Evolutionary conservation across 225 moss, liverwort and hornwort genomes (phyloP), one percentile per base, ranked within the genome.

Genomic region (Bryum argenteum): DNA sequence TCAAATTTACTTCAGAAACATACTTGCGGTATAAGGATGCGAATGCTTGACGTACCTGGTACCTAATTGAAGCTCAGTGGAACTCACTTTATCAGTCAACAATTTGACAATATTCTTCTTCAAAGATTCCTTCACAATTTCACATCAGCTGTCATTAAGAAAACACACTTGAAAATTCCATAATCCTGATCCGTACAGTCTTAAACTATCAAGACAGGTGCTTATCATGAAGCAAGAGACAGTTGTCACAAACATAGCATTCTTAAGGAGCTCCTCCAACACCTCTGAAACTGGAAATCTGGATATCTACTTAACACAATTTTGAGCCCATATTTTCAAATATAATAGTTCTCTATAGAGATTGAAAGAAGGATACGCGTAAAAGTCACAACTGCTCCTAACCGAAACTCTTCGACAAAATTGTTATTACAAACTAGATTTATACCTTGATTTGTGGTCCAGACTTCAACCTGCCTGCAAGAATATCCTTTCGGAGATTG

Each of bases 361-460:
- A 33, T 33, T 6, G 33, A 33, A 33, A 33, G 33, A 33, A 33
- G 33, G 33, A 33, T 33, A 33, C 5, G 33, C 33, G 33, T 33
- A 33, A 33, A 33, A 5, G 33, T 33, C 33, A 33, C 33, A 4
- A 26, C 26, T 26, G 26, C 26, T 26, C 26, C 33, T 33, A 3
- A n/a, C n/a, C n/a, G n/a, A n/a, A 33, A 33, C 33, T 33, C 33
- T 33, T 6, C 5, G 0, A 33, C 0, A 33, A 33, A 33, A 33
- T n/a, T n/a, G n/a, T n/a, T n/a, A n/a, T n/a, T n/a, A 56, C 20
- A 33, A 63, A 67, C 2, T 28, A 21, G 11, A 48, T 33, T n/a
- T 33, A 52, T 51, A 95, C 95, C 91, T 93, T 93, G 18, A 97
- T 97, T 78, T 94, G 80, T 40, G 71, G 86, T 64, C 97, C 97